A percentile compares a stretch with the other conserved stretches of the same genome.
Conservation (phyloP, 2,329 filamentous ascomycete genomes). For the Zasmidium angulare region DNA sequence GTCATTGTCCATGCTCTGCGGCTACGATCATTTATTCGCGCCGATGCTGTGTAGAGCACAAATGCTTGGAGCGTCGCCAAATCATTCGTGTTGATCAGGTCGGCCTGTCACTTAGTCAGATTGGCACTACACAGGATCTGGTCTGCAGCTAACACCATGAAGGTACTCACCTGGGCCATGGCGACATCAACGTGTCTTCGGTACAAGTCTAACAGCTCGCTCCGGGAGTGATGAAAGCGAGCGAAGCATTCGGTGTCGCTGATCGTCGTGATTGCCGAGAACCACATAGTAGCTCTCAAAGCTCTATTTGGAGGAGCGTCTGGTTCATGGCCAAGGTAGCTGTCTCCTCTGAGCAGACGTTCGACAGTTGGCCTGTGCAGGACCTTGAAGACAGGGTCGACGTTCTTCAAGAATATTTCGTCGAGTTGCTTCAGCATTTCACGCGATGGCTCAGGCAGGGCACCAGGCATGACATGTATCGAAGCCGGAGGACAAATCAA, state of each 20-base stretch:
- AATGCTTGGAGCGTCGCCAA: conserved; percentile 29
- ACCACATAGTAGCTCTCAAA: conserved; percentile 29
- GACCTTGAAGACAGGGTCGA: conserved; percentile 29
- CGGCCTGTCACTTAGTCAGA: conserved; percentile 15
- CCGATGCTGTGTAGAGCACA: conserved; percentile 25
- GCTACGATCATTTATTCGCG: conserved; percentile 23
- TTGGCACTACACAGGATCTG: no score
- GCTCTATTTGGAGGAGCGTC: conserved; percentile 21
- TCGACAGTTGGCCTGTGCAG: conserved; percentile 27
- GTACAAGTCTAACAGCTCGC: conserved; percentile 25
- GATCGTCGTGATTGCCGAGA: conserved; percentile 31
- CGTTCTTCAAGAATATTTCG: conserved; percentile 24
- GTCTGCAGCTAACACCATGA: no score
- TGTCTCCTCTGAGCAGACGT: conserved; percentile 17
- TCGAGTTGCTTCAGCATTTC: conserved; percentile 18
- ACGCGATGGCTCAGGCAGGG: conserved; percentile 23
- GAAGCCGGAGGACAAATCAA: conserved; percentile 27
- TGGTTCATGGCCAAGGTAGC: conserved; percentile 25
- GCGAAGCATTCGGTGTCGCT: conserved; percentile 27
- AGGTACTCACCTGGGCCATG: conserved; percentile 15
- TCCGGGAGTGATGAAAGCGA: conserved; percentile 17
- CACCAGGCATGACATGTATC: conserved; percentile 29
- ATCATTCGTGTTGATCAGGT: conserved; percentile 30
- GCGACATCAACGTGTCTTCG: conserved; percentile 26
- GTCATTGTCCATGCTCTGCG: conserved; percentile 30